A percentile compares a stretch with the other conserved stretches of the same genome.
Evolutionary conservation across 345 rosid species (phyloP).

Genomic region (Citrus maxima): DNA sequence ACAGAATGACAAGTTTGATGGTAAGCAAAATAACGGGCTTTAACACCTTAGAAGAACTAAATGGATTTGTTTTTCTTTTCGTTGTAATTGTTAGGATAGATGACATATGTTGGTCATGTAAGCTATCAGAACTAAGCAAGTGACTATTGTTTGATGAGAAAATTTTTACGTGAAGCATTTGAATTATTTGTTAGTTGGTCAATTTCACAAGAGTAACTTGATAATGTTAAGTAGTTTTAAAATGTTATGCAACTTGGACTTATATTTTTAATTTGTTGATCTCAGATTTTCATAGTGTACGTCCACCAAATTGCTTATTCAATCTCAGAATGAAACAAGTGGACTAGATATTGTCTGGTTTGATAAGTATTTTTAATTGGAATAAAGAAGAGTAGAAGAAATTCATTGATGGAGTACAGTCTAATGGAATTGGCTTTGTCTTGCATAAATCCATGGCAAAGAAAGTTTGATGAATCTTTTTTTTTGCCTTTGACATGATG

Average conservation of each 20-base stretch:
- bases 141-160: not conserved
- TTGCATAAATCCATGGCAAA: not conserved
- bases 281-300: not conserved
- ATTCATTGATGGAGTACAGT: not conserved
- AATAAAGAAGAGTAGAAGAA: not conserved
- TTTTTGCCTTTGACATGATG: not conserved
- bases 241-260: not conserved
- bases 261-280: not conserved
- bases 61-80: not conserved
- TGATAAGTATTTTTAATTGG: too few relatives aligned
- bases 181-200: not conserved
- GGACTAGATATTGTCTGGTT: not conserved
- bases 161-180: not conserved
- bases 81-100: not conserved
- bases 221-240: not conserved
- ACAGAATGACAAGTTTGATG: conserved; percentile 92
- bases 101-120: not conserved
- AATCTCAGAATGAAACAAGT: not conserved
- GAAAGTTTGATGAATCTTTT: not conserved
- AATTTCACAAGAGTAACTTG: not conserved
- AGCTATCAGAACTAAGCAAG: not conserved
- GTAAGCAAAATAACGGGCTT: conserved; percentile 33
- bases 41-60: not conserved
- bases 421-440: not conserved
- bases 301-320: not conserved